Evolutionary conservation across 495 filamentous ascomycete genomes (phyloP).

Genomic region (Articulospora tetracladia): DNA sequence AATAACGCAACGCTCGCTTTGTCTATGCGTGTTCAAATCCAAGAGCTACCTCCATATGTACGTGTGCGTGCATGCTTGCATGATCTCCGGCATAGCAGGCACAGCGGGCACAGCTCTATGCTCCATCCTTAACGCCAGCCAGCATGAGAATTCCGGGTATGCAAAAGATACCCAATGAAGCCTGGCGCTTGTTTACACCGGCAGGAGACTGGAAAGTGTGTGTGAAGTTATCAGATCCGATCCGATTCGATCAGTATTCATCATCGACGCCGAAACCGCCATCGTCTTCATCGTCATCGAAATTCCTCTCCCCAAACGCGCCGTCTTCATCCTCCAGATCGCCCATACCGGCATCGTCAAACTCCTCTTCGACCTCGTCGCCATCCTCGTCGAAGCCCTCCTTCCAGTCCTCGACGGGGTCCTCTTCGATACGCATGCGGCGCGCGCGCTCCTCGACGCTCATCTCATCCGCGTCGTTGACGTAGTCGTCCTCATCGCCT

Average conservation of each 20-base stretch:
- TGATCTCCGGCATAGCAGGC: too few species aligned
- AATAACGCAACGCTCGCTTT: too few species aligned
- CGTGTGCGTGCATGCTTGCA: too few species aligned
- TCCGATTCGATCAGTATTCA: background rate
- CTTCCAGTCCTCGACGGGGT: slow-evolving; percentile 6
- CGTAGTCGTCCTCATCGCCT: slow-evolving; percentile 5
- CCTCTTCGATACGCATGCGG: background rate
- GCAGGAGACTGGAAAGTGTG: too few species aligned
- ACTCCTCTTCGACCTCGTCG: slow-evolving; percentile 8
- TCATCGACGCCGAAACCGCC: background rate
- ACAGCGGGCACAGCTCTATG: too few species aligned
- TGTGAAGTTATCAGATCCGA: too few species aligned
- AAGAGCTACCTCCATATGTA: too few species aligned
- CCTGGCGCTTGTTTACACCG: too few species aligned
- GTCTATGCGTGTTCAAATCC: too few species aligned
- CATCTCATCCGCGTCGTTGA: background rate
- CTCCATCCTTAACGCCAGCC: too few species aligned
- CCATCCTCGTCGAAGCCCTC: background rate
- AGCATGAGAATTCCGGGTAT: too few species aligned
- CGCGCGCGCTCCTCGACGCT: background rate
- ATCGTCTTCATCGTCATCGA: slow-evolving; percentile 9
- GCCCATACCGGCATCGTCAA: slow-evolving; percentile 8
- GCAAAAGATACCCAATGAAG: too few species aligned
- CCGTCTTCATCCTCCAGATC: slow-evolving; percentile 11
- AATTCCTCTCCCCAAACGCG: slow-evolving; percentile 1